A percentile compares a stretch with the other conserved stretches of the same genome.
phyloP scores from a whole-genome alignment of 805 yeast genomes.

The Nakazawaea sp. region DNA sequence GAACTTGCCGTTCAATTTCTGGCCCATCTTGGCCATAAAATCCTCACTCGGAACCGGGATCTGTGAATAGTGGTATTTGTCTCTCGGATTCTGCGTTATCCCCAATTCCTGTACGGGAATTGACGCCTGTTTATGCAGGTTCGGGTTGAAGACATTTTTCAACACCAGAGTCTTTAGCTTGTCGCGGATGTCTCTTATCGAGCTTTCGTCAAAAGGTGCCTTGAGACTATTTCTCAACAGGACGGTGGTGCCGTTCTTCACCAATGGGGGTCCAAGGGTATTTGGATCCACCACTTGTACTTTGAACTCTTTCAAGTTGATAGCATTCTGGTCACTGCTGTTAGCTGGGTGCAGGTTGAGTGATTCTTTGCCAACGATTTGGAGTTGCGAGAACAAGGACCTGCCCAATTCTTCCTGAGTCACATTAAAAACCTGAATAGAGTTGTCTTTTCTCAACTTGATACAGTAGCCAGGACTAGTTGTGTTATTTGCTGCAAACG shows the following conservation, averaged over 20 bases:
- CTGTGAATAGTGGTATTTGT: slow-evolving; percentile 17
- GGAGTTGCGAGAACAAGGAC: too few relatives aligned
- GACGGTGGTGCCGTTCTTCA: not conserved
- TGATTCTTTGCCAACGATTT: too few relatives aligned
- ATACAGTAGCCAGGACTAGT: slow-evolving; percentile 30
- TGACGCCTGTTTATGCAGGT: too few relatives aligned
- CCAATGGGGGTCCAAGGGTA: not conserved
- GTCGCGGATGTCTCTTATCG: too few relatives aligned
- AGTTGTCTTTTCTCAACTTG: slow-evolving; percentile 26
- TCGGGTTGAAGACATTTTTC: too few relatives aligned
- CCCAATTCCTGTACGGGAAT: slow-evolving; percentile 10
- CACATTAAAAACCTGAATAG: slow-evolving; percentile 23
- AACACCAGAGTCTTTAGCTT: too few relatives aligned
- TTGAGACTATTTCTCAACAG: too few relatives aligned
- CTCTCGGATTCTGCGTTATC: slow-evolving; percentile 11
- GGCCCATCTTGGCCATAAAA: not conserved
- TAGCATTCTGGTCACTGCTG: too few relatives aligned
- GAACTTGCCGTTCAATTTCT: slow-evolving; percentile 6
- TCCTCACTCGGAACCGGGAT: slow-evolving; percentile 5
- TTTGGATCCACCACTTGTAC: not conserved
- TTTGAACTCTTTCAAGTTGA: slow-evolving; percentile 10
- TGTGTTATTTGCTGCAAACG: slow-evolving; percentile 19
- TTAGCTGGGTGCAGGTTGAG: too few relatives aligned
- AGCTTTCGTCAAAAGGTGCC: too few relatives aligned
- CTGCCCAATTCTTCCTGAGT: too few relatives aligned